Evolutionary conservation across 1,139 yeast species (phyloP).

Genomic region (Entelexis paramagnoliae): DNA sequence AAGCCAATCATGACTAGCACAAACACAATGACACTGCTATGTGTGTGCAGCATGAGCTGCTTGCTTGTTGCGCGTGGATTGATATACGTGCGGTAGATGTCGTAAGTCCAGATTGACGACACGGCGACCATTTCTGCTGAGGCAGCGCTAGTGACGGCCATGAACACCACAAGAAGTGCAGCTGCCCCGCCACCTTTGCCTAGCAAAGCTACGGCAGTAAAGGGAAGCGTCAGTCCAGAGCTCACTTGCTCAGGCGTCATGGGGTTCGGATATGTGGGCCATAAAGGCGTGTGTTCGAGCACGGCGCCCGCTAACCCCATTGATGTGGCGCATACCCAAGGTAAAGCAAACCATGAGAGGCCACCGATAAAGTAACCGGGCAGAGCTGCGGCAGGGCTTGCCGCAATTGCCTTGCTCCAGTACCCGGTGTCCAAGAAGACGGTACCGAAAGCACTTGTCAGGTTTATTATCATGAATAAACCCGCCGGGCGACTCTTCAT

Average conservation of each 20-base stretch:
- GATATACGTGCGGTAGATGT: slow-evolving; percentile 67
- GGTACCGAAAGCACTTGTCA: slow-evolving; percentile 81
- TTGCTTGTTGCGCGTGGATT: slow-evolving; percentile 70
- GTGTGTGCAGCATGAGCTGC: slow-evolving; percentile 57
- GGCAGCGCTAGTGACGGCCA: slow-evolving; percentile 57
- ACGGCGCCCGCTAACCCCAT: slow-evolving; percentile 75
- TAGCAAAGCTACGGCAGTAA: slow-evolving; percentile 73
- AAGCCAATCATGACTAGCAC: slow-evolving; percentile 70
- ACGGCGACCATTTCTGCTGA: slow-evolving; percentile 79
- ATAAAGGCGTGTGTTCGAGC: slow-evolving; percentile 52
- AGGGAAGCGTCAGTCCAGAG: slow-evolving; percentile 76
- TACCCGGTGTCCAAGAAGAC: slow-evolving; percentile 84
- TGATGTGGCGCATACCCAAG: slow-evolving; percentile 69
- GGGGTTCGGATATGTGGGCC: slow-evolving; percentile 65
- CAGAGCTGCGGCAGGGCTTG: slow-evolving; percentile 70
- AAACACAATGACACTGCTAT: slow-evolving; percentile 51
- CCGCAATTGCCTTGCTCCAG: slow-evolving; percentile 81
- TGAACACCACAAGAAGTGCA: slow-evolving; percentile 64
- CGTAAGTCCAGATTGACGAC: slow-evolving; percentile 74
- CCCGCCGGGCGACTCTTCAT: slow-evolving; percentile 69
- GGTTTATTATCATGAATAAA: slow-evolving; percentile 69
- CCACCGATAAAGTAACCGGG: slow-evolving; percentile 91
- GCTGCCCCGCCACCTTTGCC: slow-evolving; percentile 86
- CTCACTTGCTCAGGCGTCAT: slow-evolving; percentile 59
- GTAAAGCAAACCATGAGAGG: slow-evolving; percentile 85